A percentile compares a stretch with the other conserved stretches of the same genome.
These are phyloP conservation scores for Flagelloscypha sp. DNA, from an alignment of 768 basidiomycete genomes.

Conservation along the genomic window DNA sequence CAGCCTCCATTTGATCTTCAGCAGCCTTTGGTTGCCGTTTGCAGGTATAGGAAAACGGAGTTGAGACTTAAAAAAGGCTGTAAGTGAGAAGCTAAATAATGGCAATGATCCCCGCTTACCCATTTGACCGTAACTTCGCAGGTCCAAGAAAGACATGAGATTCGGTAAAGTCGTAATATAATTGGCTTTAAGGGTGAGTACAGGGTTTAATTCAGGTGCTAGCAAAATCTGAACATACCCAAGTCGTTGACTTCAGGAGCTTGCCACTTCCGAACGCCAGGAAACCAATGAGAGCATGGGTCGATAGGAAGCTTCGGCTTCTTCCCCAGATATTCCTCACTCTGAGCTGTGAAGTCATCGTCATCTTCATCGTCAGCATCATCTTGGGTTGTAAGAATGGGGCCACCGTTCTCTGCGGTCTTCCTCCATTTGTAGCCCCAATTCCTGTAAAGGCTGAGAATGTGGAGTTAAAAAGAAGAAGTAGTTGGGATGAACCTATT, in stretches of 20 bases:
- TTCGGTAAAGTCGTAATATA: constrained; percentile 47
- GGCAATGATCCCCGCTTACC: constrained; percentile 33
- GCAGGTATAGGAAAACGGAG: constrained; percentile 71
- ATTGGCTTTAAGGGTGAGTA: too few species aligned
- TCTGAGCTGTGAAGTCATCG: constrained; percentile 11
- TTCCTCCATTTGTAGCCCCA: constrained; percentile 70
- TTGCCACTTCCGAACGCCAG: constrained; percentile 67
- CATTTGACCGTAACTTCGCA: constrained; percentile 81
- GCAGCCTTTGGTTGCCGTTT: constrained; percentile 54
- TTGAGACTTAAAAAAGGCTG: constrained; percentile 43
- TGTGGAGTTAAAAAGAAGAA: not conserved
- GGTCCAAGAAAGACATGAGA: constrained; percentile 60
- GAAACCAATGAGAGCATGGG: constrained; percentile 71
- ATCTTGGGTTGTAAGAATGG: constrained; percentile 11
- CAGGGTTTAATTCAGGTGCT: too few species aligned
- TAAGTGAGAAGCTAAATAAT: constrained; percentile 1
- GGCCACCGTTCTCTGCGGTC: constrained; percentile 13
- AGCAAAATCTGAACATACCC: too few species aligned
- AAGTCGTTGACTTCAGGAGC: constrained; percentile 70
- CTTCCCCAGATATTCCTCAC: too few species aligned
- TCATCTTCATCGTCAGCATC: constrained; percentile 8
- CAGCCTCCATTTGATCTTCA: constrained; percentile 70
- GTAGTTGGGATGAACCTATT: constrained; percentile 41
- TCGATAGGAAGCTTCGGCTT: constrained; percentile 24
- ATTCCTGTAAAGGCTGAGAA: constrained; percentile 3